Conservation (phyloP, 352 stramenopile species). For the Phytophthora chlamydospora region DNA sequence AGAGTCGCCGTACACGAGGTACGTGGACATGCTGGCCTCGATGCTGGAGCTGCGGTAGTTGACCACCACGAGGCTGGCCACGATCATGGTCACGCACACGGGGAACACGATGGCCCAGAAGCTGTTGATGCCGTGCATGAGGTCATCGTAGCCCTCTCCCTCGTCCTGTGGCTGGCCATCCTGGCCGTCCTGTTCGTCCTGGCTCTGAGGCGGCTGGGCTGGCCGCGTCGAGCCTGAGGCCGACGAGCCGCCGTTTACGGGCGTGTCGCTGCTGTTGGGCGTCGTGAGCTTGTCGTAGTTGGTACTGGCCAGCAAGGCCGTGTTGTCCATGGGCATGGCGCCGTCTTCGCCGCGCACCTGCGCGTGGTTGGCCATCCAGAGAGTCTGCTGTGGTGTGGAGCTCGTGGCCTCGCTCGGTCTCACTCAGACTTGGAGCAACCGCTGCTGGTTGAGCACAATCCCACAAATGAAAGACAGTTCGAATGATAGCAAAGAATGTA, state of each 20-base stretch:
- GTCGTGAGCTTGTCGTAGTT: conserved; percentile 74
- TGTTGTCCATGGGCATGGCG: conserved; percentile 44
- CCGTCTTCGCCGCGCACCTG: conserved; percentile 27
- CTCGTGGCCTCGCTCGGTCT: conserved; percentile 11
- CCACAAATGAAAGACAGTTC: conserved; percentile 35
- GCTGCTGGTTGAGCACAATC: conserved; percentile 13
- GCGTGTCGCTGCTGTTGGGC: conserved; percentile 43
- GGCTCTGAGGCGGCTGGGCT: conserved; percentile 2
- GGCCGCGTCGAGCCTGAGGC: background rate
- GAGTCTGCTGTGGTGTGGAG: conserved; percentile 4
- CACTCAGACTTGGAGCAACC: conserved; percentile 12
- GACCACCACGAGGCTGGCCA: conserved; percentile 82
- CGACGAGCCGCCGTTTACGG: conserved; percentile 14
- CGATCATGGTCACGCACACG: conserved; percentile 83
- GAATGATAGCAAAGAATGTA: conserved; percentile 9
- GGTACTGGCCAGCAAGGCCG: conserved; percentile 34
- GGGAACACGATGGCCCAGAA: conserved; percentile 88
- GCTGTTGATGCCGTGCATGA: conserved; percentile 90
- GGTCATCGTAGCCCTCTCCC: conserved; percentile 56
- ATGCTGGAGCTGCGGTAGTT: conserved; percentile 85
- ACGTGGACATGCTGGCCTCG: conserved; percentile 82
- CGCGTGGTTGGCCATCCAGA: conserved; percentile 36
- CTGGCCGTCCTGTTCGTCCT: conserved; percentile 7
- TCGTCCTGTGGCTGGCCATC: conserved; percentile 24
- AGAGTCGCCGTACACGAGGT: conserved; percentile 81